phyloP scores from a whole-genome alignment of 2,329 filamentous ascomycete genomes.

The Cryoendolithus antarcticus region DNA sequence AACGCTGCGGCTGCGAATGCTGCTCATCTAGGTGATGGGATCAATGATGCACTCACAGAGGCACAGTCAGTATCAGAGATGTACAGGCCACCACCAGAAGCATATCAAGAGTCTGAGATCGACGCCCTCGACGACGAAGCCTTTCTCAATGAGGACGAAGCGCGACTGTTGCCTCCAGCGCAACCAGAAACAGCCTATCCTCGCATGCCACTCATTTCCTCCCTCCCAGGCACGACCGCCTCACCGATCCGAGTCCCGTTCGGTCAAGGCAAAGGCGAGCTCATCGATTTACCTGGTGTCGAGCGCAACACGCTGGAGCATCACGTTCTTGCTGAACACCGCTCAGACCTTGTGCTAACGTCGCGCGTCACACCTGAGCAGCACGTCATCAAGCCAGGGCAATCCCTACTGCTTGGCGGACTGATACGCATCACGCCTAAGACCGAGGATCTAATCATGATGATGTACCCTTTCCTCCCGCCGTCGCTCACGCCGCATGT shows the following conservation, averaged over 20 bases:
- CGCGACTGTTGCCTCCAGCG: slow-evolving; percentile 58
- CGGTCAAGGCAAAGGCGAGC: slow-evolving; percentile 71
- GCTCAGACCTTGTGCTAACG: slow-evolving; percentile 64
- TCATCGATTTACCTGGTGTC: slow-evolving; percentile 85
- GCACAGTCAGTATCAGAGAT: not conserved
- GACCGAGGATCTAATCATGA: slow-evolving; percentile 50
- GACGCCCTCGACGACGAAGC: slow-evolving; percentile 14
- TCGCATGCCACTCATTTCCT: slow-evolving; percentile 72
- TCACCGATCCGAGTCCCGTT: slow-evolving; percentile 90
- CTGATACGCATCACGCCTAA: slow-evolving; percentile 77
- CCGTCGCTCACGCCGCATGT: slow-evolving; percentile 52
- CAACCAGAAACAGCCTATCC: slow-evolving; percentile 65
- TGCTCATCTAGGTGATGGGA: too few relatives aligned
- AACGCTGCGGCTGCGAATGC: too few relatives aligned
- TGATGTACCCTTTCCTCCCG: slow-evolving; percentile 80
- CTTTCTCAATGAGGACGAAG: slow-evolving; percentile 14
- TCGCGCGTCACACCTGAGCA: slow-evolving; percentile 62
- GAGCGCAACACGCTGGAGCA: slow-evolving; percentile 59
- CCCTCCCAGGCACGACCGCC: slow-evolving; percentile 83
- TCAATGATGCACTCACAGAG: not conserved
- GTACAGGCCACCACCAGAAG: not conserved
- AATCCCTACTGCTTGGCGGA: slow-evolving; percentile 68
- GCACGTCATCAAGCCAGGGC: slow-evolving; percentile 56
- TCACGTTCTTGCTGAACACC: slow-evolving; percentile 56
- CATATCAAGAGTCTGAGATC: slow-evolving; percentile 3